A percentile compares a stretch with the other conserved stretches of the same genome.
phyloP scores from a whole-genome alignment of 2,329 filamentous ascomycete genomes.

The Alternaria triticina region DNA sequence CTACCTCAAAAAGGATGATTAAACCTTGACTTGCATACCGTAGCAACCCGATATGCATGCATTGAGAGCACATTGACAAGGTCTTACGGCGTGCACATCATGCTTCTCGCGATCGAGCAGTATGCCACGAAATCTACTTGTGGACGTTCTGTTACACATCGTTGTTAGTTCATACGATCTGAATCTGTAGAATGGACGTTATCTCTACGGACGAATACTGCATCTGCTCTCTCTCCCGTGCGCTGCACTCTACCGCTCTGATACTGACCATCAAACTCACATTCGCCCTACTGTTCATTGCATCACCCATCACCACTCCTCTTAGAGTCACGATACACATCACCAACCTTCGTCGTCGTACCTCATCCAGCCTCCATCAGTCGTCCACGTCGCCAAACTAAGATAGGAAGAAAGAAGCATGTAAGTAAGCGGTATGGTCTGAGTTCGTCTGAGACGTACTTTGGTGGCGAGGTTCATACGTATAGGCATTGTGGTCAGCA shows the following conservation, averaged over 20 bases:
- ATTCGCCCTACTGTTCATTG: background rate
- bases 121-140: background rate
- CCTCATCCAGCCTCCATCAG: background rate
- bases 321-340: background rate
- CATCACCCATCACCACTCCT: background rate
- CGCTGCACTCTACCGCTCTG: background rate
- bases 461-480: background rate
- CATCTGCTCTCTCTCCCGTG: background rate
- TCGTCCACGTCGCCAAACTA: background rate
- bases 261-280: background rate
- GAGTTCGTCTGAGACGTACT: background rate
- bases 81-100: background rate
- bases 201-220: background rate
- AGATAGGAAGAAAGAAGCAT: background rate
- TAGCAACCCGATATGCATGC: background rate
- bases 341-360: background rate
- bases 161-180: background rate
- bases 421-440: background rate
- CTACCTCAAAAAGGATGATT: slow-evolving; percentile 45
- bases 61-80: background rate
- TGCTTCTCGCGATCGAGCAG: background rate
- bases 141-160: background rate
- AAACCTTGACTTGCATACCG: background rate
- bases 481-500: background rate
- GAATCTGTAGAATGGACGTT: background rate